Evolutionary conservation across 108 stramenopile genomes (phyloP), one percentile per base, ranked within the genome.

Genomic region (Nitzschia putrida): DNA sequence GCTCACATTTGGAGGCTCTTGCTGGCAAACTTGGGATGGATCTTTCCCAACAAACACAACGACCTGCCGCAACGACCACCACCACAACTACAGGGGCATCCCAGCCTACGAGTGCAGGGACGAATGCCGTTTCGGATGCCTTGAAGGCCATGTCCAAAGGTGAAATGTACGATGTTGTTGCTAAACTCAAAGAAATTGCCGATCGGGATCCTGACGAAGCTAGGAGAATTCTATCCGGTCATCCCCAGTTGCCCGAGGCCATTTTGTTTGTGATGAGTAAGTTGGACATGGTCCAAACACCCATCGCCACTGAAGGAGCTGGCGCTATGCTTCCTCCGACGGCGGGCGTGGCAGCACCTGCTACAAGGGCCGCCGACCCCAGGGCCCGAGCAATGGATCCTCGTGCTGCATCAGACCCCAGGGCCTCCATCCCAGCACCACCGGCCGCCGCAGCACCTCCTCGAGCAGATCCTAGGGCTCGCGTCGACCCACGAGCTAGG

Each of bases 151-250:
- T 96, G 89, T 83, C 82, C 71, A 92, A 91, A 79, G 88, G 88
- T 37, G 97, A 97, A 76, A 91, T 95, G 82, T 96, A 94, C 69
- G 93, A 93, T 66, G 78, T 96, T 8, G 78, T 97, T 42, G 81
- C 89, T 8, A 86, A 92, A 69, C 68, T 96, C 67, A 97, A 97
- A 73, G 92, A 91, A 55, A 86, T 96, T 55, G 85, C 89, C 0
- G 93, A 95, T 65, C 74, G 83, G 53, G 94, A 96, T 81, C 86
- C 92, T 8, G 95, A 95, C 41, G 95, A 96, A 84, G 95, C 95
- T 16, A 75, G 95, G 26, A 84, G 88, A 23, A 68, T 94, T 22
- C 71, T 96, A 22, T 78, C 86, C 12, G 83, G 88, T 23, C 92
- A 96, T 81, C 95, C 95, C 23, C 92, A 94, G 71, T 72, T 96